Evolutionary conservation across 2,329 filamentous ascomycete genomes (phyloP).

Genomic region (Penicillium sp.): DNA sequence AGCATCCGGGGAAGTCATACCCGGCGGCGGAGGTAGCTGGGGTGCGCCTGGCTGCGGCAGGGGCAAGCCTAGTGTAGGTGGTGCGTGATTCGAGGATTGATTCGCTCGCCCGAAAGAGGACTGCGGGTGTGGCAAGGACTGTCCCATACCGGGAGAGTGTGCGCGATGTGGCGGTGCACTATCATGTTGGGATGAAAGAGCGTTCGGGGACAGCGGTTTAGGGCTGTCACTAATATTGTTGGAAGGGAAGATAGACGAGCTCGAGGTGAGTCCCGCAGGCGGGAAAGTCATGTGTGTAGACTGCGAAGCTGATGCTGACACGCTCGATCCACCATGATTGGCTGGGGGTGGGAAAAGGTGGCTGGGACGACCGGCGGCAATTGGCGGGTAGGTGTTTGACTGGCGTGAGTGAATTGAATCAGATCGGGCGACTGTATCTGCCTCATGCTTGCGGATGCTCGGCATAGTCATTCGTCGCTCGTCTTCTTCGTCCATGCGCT

Average conservation of each 20-base stretch:
- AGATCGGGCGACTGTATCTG: conserved; percentile 49
- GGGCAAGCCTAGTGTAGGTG: conserved; percentile 34
- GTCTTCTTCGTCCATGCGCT: conserved; percentile 51
- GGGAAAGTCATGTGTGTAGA: conserved; percentile 40
- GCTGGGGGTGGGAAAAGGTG: conserved; percentile 63
- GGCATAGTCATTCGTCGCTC: conserved; percentile 56
- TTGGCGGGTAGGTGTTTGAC: conserved; percentile 73
- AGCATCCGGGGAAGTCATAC: conserved; percentile 43
- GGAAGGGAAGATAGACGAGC: conserved; percentile 66
- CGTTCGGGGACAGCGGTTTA: conserved; percentile 65
- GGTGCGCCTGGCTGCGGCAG: conserved; percentile 40
- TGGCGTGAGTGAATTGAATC: conserved; percentile 61
- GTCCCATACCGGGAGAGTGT: conserved; percentile 44
- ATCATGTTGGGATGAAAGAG: conserved; percentile 39
- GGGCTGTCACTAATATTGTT: conserved; percentile 80
- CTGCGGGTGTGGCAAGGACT: conserved; percentile 41
- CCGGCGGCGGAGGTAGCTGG: conserved; percentile 45
- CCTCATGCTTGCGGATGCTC: conserved; percentile 70
- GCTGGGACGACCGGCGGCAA: conserved; percentile 53
- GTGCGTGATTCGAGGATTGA: conserved; percentile 24
- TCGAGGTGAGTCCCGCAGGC: conserved; percentile 39
- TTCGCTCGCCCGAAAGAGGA: conserved; percentile 29
- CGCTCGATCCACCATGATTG: conserved; percentile 55
- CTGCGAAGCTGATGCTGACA: conserved; percentile 55
- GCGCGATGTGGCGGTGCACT: conserved; percentile 41